phyloP scores from a whole-genome alignment of 2,329 filamentous ascomycete species.

The Arthrobotrys megalospora region DNA sequence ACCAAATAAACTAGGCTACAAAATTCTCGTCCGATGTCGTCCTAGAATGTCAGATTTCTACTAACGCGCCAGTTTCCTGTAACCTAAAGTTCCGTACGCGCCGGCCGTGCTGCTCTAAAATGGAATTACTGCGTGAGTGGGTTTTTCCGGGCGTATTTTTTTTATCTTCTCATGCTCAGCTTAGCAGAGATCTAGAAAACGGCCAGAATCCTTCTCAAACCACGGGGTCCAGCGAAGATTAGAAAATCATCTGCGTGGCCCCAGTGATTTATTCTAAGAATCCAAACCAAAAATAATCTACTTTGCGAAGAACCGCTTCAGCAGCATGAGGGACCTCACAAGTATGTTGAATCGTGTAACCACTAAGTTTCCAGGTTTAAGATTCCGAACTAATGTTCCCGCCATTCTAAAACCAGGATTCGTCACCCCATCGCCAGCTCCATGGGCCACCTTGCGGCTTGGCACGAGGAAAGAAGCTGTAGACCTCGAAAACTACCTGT shows the following conservation, averaged over 20 bases:
- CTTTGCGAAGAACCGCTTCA: too few relatives aligned
- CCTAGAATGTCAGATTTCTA: not conserved
- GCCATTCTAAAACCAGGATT: conserved; percentile 12
- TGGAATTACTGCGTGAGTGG: not conserved
- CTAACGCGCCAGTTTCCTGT: not conserved
- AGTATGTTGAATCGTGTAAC: conserved; percentile 4
- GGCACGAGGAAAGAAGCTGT: conserved; percentile 25
- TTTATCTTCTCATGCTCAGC: not conserved
- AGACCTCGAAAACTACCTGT: conserved; percentile 17
- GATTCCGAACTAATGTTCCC: not conserved
- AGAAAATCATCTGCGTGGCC: not conserved
- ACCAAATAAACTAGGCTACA: too few relatives aligned
- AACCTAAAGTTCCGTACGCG: not conserved
- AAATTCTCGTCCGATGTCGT: not conserved
- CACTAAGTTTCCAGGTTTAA: not conserved
- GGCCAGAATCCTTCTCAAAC: conserved; percentile 3
- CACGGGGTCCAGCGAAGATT: not conserved
- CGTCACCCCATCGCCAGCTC: conserved; percentile 14
- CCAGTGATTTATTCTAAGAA: not conserved
- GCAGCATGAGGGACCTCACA: not conserved
- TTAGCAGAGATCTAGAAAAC: not conserved
- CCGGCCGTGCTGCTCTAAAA: not conserved
- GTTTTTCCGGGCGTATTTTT: not conserved
- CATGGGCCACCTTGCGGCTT: conserved; percentile 11
- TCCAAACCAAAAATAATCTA: not conserved